Evolutionary conservation across 495 filamentous ascomycete species (phyloP).

Genomic region (Penicillium cinerascens): DNA sequence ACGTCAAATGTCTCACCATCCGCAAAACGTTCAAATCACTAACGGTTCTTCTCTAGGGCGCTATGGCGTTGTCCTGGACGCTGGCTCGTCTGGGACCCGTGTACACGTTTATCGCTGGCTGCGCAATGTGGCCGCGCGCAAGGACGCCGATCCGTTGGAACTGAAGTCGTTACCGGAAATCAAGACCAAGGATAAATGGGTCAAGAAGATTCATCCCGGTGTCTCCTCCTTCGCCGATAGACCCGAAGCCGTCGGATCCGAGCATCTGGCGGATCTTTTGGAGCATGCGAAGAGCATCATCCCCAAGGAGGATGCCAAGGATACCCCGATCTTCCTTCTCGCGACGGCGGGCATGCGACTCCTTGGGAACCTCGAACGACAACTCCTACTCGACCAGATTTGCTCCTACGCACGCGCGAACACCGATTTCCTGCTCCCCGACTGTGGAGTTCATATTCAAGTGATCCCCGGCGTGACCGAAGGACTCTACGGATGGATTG

Average conservation of each 20-base stretch:
- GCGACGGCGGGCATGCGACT: conserved; percentile 97
- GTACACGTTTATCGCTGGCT: conserved; percentile 92
- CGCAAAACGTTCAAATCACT: not conserved
- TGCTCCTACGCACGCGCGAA: conserved; percentile 79
- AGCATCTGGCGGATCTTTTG: conserved; percentile 74
- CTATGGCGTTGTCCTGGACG: conserved; percentile 67
- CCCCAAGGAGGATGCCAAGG: conserved; percentile 69
- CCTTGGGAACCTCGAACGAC: conserved; percentile 68
- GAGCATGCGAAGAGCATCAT: conserved; percentile 81
- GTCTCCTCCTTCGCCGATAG: conserved; percentile 84
- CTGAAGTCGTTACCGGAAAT: conserved; percentile 72
- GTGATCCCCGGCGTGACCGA: conserved; percentile 97
- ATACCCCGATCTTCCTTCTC: conserved; percentile 91
- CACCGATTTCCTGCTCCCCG: conserved; percentile 81
- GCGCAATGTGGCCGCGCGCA: conserved; percentile 64
- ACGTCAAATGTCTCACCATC: conserved; percentile 14
- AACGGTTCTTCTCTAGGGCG: conserved; percentile 41
- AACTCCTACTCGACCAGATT: conserved; percentile 67
- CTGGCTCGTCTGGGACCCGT: conserved; percentile 79
- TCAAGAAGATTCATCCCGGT: conserved; percentile 86
- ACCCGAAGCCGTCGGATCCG: conserved; percentile 70
- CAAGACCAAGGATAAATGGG: conserved; percentile 81
- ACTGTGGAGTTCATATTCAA: conserved; percentile 87
- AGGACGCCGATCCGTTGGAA: conserved; percentile 55
- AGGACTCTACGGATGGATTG: conserved; percentile 97